Evolutionary conservation across 768 basidiomycete genomes (phyloP).

Genomic region (Lepiota brunneoincarnata): DNA sequence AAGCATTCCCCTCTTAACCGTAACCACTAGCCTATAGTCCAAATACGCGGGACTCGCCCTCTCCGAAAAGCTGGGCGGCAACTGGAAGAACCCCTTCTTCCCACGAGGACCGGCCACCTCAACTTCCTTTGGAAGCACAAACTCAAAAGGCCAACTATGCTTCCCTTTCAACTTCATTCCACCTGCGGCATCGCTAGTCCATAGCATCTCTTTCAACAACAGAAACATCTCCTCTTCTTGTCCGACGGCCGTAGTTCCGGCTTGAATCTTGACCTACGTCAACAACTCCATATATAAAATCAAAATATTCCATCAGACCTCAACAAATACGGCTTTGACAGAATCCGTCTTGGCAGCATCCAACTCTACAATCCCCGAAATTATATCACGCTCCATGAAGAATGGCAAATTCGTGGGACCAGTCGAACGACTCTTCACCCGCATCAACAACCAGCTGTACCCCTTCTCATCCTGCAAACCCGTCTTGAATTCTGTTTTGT

Average conservation of each 20-base stretch:
- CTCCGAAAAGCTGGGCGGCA: conserved; percentile 56
- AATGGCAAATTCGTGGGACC: conserved; percentile 36
- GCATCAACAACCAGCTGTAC: conserved; percentile 46
- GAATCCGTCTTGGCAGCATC: conserved; percentile 48
- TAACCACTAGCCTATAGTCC: conserved; percentile 53
- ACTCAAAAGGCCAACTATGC: conserved; percentile 45
- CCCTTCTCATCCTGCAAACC: conserved; percentile 42
- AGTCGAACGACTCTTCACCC: conserved; percentile 45
- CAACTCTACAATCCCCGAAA: conserved; percentile 50
- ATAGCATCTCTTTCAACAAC: conserved; percentile 39
- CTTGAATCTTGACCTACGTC: conserved; percentile 33
- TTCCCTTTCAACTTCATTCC: conserved; percentile 40
- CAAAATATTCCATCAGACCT: conserved; percentile 30
- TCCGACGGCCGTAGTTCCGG: conserved; percentile 49
- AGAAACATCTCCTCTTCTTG: conserved; percentile 53
- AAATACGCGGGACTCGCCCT: conserved; percentile 53
- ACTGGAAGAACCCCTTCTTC: conserved; percentile 32
- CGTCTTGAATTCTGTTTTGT: conserved; percentile 32
- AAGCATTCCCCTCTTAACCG: conserved; percentile 46
- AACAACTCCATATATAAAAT: neutral
- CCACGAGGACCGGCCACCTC: conserved; percentile 29
- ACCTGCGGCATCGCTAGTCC: conserved; percentile 25
- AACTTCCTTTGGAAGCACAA: conserved; percentile 43
- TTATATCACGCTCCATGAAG: conserved; percentile 45
- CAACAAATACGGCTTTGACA: conserved; percentile 44